Base-by-base conservation (phyloP, 2,329 filamentous ascomycete species). In the Colletotrichum euphorbiae region DNA sequence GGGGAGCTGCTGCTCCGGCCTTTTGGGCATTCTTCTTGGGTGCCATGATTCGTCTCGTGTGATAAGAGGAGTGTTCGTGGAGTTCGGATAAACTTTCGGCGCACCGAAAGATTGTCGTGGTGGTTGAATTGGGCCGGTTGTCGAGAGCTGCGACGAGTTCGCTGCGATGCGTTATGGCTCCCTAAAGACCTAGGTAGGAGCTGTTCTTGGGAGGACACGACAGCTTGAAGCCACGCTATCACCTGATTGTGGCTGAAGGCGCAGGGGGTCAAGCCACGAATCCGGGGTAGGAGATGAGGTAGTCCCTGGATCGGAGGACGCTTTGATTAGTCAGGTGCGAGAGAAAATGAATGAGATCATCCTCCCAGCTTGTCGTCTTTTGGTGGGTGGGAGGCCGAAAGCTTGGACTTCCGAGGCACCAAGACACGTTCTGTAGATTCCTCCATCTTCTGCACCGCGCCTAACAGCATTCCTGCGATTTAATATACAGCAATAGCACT, bases 21-120 rank as follows among this genome's bases (percentile, higher is more conserved):
- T 51, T 51, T 66, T 40, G 56, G 72, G 69, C 69, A 73, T 76
- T 80, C 72, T 82, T 84, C 79, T 87, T 88, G 50, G 85, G 82
- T 55, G 85, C 82, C 86, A 87, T 85, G 57, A 46, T 52, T 61
- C 45, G 45, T 21, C 54, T 50, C 57, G 66, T 51, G 69, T 38
- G 62, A 60, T 52, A 8, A 46, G 40, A n/a, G 58, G 52, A 38
- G 52, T 40, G 21, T 43, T 36, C 9, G 57, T 50, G 58, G 45
- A 31, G 28, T 69, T 59, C 31, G 54, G 7, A 28, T 6, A 28
- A 28, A 28, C 6, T 28, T 8, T 28, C 6, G 28, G 28, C 28
- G 28, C 6, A 28, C 28, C 4, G 24, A 8, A 52, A 46, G 58
- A 13, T 45, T 9, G 36, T 57, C 62, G 62, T 48, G 59, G 31